Evolutionary conservation across 2,329 filamentous ascomycete species (phyloP), one percentile per base, ranked within the genome.

Genomic region (Colletotrichum sp.): DNA sequence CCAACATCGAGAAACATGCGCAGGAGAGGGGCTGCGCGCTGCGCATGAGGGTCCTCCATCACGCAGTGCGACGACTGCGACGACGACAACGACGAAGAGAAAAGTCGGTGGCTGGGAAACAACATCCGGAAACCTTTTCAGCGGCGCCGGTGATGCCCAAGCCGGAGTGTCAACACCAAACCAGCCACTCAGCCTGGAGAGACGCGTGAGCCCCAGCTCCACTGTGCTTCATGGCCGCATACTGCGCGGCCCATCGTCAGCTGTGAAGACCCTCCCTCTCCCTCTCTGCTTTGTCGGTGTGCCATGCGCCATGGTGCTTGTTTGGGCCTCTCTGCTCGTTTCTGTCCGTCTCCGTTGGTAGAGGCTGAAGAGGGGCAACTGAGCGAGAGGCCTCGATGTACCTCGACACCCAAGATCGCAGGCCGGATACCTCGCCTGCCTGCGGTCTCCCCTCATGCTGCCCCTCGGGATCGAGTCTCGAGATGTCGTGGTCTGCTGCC

Each of bases 151-250:
- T 75, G 72, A 75, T 67, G 72, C 71, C 74, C 74, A 76, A 75
- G 66, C 66, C 71, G 62, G 56, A 76, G 43, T 61, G 66, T 75
- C 72, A 71, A 67, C 72, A 71, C 32, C 56, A 36, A 52, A 32
- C 74, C 70, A 69, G 67, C 76, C 74, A 76, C 76, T 77, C 71
- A 74, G 62, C 73, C 70, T 65, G 56, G 34, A 66, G 69, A 73
- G 69, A 75, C 69, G 69, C 69, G 73, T 64, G 63, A 75, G 71
- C 67, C 70, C 63, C 74, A 61, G 73, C 78, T 78, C 79, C 79
- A 80, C 79, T 78, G 79, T 79, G 78, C 79, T 79, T 76, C 72
- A 75, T 76, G 78, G 78, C 78, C 78, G 78, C 78, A 79, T 78
- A 78, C 68, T 65, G 70, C 76, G 74, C 78, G 78, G 77, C 78